A percentile compares a stretch with the other conserved stretches of the same genome.
Evolutionary conservation across 2,329 filamentous ascomycete genomes (phyloP).

Genomic region (Colletotrichum sp.): DNA sequence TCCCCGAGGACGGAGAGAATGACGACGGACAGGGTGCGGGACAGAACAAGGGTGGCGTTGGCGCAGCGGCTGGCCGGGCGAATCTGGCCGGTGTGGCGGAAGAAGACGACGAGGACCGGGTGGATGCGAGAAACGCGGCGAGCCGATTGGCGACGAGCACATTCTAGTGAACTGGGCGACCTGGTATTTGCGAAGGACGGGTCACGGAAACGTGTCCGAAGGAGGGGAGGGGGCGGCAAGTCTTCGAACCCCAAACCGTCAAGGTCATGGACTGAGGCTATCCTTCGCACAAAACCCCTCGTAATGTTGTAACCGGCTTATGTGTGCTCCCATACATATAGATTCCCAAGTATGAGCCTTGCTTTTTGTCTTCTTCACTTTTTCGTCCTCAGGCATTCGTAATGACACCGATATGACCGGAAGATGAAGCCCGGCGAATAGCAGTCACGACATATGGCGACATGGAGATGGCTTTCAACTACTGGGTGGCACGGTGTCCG

Average conservation of each 20-base stretch:
- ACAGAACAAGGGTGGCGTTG: conserved; percentile 36
- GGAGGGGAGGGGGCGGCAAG: neutral
- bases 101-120: conserved; percentile 89
- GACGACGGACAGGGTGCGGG: conserved; percentile 41
- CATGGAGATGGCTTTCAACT: neutral
- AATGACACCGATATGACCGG: neutral
- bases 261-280: neutral
- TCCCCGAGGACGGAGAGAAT: conserved; percentile 65
- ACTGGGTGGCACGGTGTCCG: neutral
- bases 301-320: conserved; percentile 19
- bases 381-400: neutral
- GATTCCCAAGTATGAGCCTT: conserved; percentile 23
- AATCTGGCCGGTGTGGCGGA: conserved; percentile 68
- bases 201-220: neutral
- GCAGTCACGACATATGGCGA: neutral
- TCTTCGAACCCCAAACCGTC: neutral
- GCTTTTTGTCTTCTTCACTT: neutral
- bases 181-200: neutral
- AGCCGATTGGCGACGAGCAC: conserved; percentile 93
- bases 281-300: neutral
- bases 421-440: neutral
- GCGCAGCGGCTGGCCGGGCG: conserved; percentile 45
- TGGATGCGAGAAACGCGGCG: conserved; percentile 95
- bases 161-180: conserved; percentile 59
- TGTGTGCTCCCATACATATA: conserved; percentile 19